phyloP scores from a whole-genome alignment of 495 filamentous ascomycete genomes.

The Chaetomium fimeti region DNA sequence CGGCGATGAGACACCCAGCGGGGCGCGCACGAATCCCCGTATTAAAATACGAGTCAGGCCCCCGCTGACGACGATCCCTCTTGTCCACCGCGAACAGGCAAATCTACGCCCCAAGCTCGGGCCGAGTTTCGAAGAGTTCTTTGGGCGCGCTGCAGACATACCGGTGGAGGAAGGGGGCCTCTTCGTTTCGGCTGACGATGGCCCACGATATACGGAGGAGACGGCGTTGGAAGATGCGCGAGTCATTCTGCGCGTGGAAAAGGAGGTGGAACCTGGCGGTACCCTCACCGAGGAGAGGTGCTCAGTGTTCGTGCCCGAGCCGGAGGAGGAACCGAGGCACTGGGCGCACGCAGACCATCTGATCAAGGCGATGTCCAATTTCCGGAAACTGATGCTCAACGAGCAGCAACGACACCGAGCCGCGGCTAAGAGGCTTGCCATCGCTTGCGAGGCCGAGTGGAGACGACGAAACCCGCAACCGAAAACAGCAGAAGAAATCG shows the following conservation, averaged over 20 bases:
- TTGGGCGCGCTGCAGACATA: conserved; percentile 45
- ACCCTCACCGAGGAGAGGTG: conserved; percentile 68
- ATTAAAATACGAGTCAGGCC: conserved; percentile 46
- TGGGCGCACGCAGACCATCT: conserved; percentile 86
- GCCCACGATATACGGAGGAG: conserved; percentile 51
- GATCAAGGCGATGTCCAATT: conserved; percentile 73
- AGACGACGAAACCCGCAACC: conserved; percentile 64
- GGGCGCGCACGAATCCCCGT: conserved; percentile 36
- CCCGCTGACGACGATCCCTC: conserved; percentile 44
- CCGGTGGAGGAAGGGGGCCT: conserved; percentile 52
- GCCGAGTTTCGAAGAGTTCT: conserved; percentile 53
- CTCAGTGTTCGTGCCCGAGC: conserved; percentile 72
- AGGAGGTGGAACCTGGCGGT: conserved; percentile 71
- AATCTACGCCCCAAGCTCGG: conserved; percentile 47
- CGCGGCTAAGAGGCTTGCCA: conserved; percentile 64
- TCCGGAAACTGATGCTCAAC: conserved; percentile 70
- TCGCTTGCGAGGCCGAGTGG: conserved; percentile 61
- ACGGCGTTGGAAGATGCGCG: conserved; percentile 53
- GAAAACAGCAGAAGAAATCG: conserved; percentile 67
- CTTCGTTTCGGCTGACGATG: conserved; percentile 54
- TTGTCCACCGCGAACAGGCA: conserved; percentile 56
- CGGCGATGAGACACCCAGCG: conserved; percentile 29
- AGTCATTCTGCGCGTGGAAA: conserved; percentile 59
- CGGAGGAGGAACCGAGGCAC: conserved; percentile 70
- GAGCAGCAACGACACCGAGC: conserved; percentile 71